These are phyloP conservation scores for Blastobotrys chiropterorum DNA, from an alignment of 805 yeast genomes.

Conservation along the genomic window DNA sequence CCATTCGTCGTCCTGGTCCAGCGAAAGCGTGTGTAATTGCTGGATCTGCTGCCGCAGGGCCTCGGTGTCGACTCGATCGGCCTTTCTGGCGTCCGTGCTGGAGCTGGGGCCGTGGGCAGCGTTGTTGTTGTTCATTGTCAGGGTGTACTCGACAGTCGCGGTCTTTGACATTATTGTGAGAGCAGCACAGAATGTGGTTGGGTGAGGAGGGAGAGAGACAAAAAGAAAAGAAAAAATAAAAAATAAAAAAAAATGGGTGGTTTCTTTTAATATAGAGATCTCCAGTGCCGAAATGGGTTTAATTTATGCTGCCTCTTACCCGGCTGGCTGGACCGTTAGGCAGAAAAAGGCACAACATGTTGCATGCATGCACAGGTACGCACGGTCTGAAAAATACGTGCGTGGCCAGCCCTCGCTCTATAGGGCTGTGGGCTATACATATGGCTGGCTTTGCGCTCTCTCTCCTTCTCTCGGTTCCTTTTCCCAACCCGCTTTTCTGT, in stretches of 20 bases:
- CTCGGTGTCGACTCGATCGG: constrained; percentile 7
- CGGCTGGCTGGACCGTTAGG: neutral
- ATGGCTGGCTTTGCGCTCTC: too few species aligned
- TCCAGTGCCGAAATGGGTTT: neutral
- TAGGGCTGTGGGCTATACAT: too few species aligned
- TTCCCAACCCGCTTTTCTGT: too few species aligned
- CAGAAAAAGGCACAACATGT: neutral
- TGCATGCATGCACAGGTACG: neutral
- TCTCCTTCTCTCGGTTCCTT: too few species aligned
- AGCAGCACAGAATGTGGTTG: neutral
- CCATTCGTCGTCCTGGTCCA: constrained; percentile 19
- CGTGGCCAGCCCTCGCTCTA: too few species aligned
- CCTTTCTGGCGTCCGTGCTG: neutral
- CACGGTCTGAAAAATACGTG: neutral
- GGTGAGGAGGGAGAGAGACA: neutral
- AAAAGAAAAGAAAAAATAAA: neutral
- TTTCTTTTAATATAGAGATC: too few species aligned
- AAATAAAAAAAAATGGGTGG: too few species aligned
- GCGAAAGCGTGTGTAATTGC: constrained; percentile 6
- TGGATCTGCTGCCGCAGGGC: constrained; percentile 6
- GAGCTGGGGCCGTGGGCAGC: constrained; percentile 1
- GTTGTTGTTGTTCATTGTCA: constrained; percentile 1
- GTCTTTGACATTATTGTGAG: neutral
- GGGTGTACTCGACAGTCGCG: neutral
- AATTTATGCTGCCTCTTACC: neutral